A percentile compares a stretch with the other conserved stretches of the same genome.
Evolutionary conservation across 768 basidiomycete genomes (phyloP).

Genomic region (Chalciporus chontae): DNA sequence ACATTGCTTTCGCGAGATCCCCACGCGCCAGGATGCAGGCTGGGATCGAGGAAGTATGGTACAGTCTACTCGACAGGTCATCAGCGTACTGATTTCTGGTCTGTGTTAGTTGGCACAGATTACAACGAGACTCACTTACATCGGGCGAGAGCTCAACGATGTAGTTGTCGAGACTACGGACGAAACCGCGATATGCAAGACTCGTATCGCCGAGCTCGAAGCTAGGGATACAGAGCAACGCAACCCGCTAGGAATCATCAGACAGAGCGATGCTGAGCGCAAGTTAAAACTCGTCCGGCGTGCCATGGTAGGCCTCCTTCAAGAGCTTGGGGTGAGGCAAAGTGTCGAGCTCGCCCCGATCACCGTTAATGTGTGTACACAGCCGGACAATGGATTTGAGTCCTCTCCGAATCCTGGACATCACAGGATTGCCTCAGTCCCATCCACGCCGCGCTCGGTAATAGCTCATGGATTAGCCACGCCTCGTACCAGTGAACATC

Average conservation of each 20-base stretch:
- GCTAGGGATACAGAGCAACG: conserved; percentile 21
- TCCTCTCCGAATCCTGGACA: conserved; percentile 1
- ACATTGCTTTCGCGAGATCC: conserved; percentile 6
- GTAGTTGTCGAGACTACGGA: conserved; percentile 18
- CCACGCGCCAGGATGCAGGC: conserved; percentile 17
- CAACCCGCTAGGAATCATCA: conserved; percentile 29
- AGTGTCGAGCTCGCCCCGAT: not conserved
- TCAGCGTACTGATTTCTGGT: not conserved
- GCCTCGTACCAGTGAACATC: not conserved
- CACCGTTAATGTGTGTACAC: not conserved
- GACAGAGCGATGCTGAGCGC: conserved; percentile 31
- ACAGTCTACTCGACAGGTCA: not conserved
- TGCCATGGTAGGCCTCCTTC: conserved; percentile 41
- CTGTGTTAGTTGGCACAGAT: conserved; percentile 23
- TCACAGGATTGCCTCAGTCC: no score
- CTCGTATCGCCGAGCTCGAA: conserved; percentile 39
- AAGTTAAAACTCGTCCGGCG: conserved; percentile 34
- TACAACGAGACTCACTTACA: conserved; percentile 21
- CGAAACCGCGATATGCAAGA: conserved; percentile 18
- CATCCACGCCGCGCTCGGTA: no score
- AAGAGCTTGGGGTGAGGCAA: conserved; percentile 38
- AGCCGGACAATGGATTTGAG: conserved; percentile 20
- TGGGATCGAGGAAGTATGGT: conserved; percentile 29
- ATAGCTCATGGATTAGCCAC: no score
- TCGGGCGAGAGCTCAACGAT: conserved; percentile 32